Evolutionary conservation across 352 stramenopile species (phyloP).

Genomic region (Globisporangium spinosum): DNA sequence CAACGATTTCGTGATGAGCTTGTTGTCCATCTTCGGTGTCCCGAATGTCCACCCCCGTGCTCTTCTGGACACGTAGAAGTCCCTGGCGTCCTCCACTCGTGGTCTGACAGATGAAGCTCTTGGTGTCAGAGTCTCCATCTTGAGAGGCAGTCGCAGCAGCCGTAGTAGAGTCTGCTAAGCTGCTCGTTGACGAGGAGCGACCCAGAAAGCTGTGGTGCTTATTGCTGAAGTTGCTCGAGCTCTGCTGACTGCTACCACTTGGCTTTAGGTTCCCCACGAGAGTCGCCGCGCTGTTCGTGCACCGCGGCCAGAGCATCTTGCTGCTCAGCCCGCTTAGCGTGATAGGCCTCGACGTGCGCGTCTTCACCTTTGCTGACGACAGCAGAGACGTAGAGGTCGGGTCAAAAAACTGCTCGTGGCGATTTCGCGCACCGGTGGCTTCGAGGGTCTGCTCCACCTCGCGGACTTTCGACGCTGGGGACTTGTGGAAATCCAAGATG

Average conservation of each 20-base stretch:
- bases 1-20: neutral
- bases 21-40: neutral
- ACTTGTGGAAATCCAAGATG: conserved; percentile 73
- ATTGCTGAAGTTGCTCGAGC: conserved; percentile 14
- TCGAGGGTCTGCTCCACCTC: conserved; percentile 62
- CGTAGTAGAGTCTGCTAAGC: neutral
- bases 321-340: conserved; percentile 16
- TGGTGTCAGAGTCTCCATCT: conserved; percentile 17
- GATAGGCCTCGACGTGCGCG: conserved; percentile 15
- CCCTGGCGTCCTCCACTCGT: conserved; percentile 19
- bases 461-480: conserved; percentile 32
- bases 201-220: conserved; percentile 18
- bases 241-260: neutral
- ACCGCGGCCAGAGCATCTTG: conserved; percentile 14
- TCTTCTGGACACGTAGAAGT: conserved; percentile 27
- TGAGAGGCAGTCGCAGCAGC: neutral
- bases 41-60: conserved; percentile 11
- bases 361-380: conserved; percentile 1
- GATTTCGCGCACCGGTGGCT: conserved; percentile 34
- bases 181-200: neutral
- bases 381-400: neutral
- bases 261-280: neutral
- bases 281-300: conserved; percentile 4
- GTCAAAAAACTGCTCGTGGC: conserved; percentile 16
- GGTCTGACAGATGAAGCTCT: conserved; percentile 29